Evolutionary conservation across 805 yeast genomes (phyloP).

Genomic region (Candida odintsovae): DNA sequence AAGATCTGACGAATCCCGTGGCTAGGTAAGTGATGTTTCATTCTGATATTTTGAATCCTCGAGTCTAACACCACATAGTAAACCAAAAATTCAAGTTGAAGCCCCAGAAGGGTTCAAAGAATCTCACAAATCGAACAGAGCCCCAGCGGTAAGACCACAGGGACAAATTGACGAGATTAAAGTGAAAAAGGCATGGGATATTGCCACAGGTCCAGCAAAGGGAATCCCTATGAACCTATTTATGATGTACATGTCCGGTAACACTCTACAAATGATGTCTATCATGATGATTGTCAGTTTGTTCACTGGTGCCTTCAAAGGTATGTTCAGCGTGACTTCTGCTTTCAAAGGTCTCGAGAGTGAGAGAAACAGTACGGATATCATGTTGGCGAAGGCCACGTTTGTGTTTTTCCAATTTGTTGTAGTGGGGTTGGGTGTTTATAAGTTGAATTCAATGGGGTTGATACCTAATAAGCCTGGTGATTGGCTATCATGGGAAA

Average conservation of each 20-base stretch:
- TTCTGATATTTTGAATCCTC: not conserved
- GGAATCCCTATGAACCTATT: conserved; percentile 82
- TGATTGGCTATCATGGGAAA: conserved; percentile 92
- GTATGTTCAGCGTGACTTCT: conserved; percentile 51
- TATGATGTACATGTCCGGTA: conserved; percentile 93
- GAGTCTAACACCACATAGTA: not conserved
- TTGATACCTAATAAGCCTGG: conserved; percentile 79
- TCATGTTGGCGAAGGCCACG: conserved; percentile 22
- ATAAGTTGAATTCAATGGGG: conserved; percentile 86
- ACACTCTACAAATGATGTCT: conserved; percentile 82
- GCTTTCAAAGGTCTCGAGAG: conserved; percentile 48
- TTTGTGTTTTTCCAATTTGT: conserved; percentile 44
- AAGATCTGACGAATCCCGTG: conserved; percentile 1
- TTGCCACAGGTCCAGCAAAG: conserved; percentile 79
- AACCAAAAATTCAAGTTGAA: conserved; percentile 1
- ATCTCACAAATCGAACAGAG: conserved; percentile 1
- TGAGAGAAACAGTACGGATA: conserved; percentile 28
- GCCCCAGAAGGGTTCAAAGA: conserved; percentile 8
- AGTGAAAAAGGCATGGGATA: conserved; percentile 74
- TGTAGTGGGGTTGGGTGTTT: conserved; percentile 68
- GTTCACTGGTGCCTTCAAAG: conserved; percentile 70
- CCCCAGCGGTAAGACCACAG: conserved; percentile 12
- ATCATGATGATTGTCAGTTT: conserved; percentile 85
- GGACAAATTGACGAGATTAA: not conserved
- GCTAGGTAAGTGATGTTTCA: not conserved